Evolutionary conservation across 441 rosid species (phyloP), one percentile per base, ranked within the genome.

Genomic region (Erodium texanum): DNA sequence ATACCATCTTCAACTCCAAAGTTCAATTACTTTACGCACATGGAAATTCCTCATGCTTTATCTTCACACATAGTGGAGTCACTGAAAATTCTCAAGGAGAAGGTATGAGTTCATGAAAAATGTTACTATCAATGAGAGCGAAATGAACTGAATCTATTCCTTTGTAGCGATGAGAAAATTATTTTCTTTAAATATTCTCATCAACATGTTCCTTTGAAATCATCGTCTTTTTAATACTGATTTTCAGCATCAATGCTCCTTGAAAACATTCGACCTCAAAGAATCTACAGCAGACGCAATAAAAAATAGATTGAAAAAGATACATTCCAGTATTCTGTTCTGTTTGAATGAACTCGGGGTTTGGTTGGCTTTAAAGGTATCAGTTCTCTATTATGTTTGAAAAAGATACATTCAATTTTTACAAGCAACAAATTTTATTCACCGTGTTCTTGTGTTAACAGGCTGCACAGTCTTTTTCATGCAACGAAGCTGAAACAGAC

Each of bases 311-410:
- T 66, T 92, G 66, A 62, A 66, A 14, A 86, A 65, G 75, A 79
- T 86, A 56, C 69, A 69, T 72, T 82, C 83, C 23, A 59, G 75
- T 45, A 75, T 95, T 59, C 66, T 80, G n/a, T 84, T 79, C 78
- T 95, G 97, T 77, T 74, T 89, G 79, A 81, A 71, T 23, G 85
- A 87, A 36, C 93, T 89, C 9, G 99, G 99, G 22, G 78, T 84
- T 69, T 89, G 83, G 89, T 73, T 86, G 80, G 95, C 99, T 27
- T 79, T 64, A 24, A 90, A 89, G 99, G 99, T 95, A 76, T 34
- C 27, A 20, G 18, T 19, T 3, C 20, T 71, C 58, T 36, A 24
- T 4, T 52, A 45, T 74, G 45, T 32, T 24, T 66, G n/a, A n/a
- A n/a, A n/a, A n/a, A n/a, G n/a, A n/a, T n/a, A n/a, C 68, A 54